Evolutionary conservation across 352 stramenopile species (phyloP).

Genomic region (Pythium insidiosum): DNA sequence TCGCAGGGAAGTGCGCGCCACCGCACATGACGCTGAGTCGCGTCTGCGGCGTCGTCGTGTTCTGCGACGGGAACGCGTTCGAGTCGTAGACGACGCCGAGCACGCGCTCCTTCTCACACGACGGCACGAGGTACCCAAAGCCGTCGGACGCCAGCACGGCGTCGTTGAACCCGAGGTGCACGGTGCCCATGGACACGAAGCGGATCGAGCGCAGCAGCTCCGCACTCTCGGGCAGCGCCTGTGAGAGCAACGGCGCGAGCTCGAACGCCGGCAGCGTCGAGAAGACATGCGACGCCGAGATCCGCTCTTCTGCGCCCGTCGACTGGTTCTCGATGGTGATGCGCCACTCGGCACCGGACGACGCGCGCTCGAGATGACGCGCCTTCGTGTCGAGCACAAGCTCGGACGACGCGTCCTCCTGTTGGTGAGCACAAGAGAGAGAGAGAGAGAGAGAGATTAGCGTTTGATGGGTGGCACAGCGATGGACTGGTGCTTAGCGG

Average conservation of each 20-base stretch:
- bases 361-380: conserved; percentile 3
- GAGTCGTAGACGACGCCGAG: conserved; percentile 86
- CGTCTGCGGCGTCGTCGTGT: conserved; percentile 39
- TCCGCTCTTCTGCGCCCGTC: conserved; percentile 21
- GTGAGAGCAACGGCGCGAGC: conserved; percentile 34
- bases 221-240: conserved; percentile 34
- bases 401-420: conserved; percentile 14
- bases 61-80: conserved; percentile 83
- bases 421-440: too few relatives aligned
- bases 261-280: conserved; percentile 66
- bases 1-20: conserved; percentile 64
- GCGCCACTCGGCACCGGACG: not conserved
- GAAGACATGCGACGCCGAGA: conserved; percentile 63
- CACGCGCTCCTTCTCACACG: conserved; percentile 55
- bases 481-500: too few relatives aligned
- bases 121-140: conserved; percentile 84
- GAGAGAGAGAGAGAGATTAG: too few relatives aligned
- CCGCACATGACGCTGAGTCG: conserved; percentile 82
- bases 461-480: too few relatives aligned
- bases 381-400: conserved; percentile 14
- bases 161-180: conserved; percentile 69
- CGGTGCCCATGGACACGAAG: conserved; percentile 77
- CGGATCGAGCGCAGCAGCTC: conserved; percentile 50
- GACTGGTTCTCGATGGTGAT: conserved; percentile 20
- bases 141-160: conserved; percentile 52